These are phyloP conservation scores for Penicillium fuscoglaucum DNA, from an alignment of 2,329 filamentous ascomycete genomes.

Conservation along the genomic window DNA sequence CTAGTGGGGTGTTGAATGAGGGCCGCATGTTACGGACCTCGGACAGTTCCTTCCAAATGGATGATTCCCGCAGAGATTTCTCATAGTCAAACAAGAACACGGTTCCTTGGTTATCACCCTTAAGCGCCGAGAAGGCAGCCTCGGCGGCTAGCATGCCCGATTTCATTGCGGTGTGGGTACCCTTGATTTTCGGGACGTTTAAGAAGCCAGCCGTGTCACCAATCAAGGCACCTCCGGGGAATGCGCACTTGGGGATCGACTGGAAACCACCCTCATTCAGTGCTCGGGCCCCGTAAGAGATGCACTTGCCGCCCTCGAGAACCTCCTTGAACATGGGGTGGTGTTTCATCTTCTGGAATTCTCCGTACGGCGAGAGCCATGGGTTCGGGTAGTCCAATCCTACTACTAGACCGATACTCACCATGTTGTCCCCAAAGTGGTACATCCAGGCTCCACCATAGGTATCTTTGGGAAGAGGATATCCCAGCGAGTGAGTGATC, in stretches of 20 bases:
- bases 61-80: constrained; percentile 77
- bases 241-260: constrained; percentile 94
- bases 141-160: constrained; percentile 96
- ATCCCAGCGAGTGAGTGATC: constrained; percentile 88
- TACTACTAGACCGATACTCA: constrained; percentile 86
- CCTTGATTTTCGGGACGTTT: constrained; percentile 98
- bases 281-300: constrained; percentile 90
- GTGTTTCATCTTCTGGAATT: constrained; percentile 98
- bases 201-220: constrained; percentile 95
- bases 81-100: constrained; percentile 96
- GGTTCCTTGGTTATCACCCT: constrained; percentile 58
- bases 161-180: constrained; percentile 96
- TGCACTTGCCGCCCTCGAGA: constrained; percentile 94
- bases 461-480: constrained; percentile 81
- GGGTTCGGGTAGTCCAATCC: constrained; percentile 95
- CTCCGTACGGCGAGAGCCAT: constrained; percentile 90
- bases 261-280: constrained; percentile 95
- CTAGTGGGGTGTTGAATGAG: constrained; percentile 84
- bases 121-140: constrained; percentile 77
- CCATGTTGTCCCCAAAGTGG: constrained; percentile 96
- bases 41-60: constrained; percentile 91
- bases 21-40: constrained; percentile 97
- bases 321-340: constrained; percentile 86
- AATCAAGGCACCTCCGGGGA: constrained; percentile 92
- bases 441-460: constrained; percentile 99